These are phyloP conservation scores for Zizania palustris DNA, from an alignment of 202 grass and related monocot genomes.

Conservation along the genomic window DNA sequence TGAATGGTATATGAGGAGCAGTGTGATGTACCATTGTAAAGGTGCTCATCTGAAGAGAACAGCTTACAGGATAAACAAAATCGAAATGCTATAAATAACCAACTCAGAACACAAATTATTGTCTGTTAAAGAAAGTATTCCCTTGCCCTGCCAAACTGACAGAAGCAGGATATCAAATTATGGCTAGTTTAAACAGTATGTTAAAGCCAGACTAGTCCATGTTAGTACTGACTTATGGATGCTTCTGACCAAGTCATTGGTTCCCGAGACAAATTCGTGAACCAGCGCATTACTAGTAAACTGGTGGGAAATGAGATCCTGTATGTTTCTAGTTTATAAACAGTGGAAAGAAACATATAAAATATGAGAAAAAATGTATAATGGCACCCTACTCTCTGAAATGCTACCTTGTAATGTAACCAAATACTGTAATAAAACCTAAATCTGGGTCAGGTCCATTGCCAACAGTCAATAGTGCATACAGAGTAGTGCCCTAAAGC, in stretches of 20 bases:
- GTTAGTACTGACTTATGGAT: background rate
- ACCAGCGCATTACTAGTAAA: background rate
- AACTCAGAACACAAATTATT: background rate
- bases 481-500: background rate
- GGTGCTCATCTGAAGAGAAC: slow-evolving; percentile 87
- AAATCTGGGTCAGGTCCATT: background rate
- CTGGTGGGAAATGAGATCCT: background rate
- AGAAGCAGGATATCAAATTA: background rate
- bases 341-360: slow-evolving; percentile 1
- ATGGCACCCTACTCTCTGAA: background rate
- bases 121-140: slow-evolving; percentile 13
- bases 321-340: background rate
- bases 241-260: background rate
- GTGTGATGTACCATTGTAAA: slow-evolving; percentile 99
- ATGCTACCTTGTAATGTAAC: background rate
- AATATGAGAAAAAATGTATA: background rate
- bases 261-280: background rate
- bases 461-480: background rate
- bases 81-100: slow-evolving; percentile 16
- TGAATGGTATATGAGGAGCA: slow-evolving; percentile 98
- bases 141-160: slow-evolving; percentile 25
- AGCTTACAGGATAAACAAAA: slow-evolving; percentile 13
- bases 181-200: too few species aligned
- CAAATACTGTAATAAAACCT: background rate
- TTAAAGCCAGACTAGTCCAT: too few species aligned